phyloP scores from a whole-genome alignment of 2,329 filamentous ascomycete genomes.

The Botrytis medusae region DNA sequence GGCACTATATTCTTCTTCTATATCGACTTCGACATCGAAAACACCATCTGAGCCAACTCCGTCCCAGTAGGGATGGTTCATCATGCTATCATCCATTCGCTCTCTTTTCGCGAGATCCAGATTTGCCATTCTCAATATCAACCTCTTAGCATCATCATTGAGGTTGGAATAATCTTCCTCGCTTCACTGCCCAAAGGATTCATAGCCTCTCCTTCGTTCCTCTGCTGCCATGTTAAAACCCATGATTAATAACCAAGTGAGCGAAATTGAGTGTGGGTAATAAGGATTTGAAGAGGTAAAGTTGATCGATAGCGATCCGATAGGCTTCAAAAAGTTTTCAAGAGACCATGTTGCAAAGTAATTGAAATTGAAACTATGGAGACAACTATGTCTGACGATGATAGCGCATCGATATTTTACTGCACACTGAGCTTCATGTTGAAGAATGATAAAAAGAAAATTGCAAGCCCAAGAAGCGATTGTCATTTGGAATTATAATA shows the following conservation, averaged over 20 bases:
- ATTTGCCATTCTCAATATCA: slow-evolving; percentile 39
- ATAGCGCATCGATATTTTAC: background rate
- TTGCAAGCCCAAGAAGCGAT: background rate
- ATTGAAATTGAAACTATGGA: background rate
- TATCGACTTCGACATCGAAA: background rate
- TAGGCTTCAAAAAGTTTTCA: no score
- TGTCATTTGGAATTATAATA: background rate
- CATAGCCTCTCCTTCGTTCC: background rate
- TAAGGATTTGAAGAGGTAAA: no score
- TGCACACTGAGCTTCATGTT: background rate
- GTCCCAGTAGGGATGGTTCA: slow-evolving; percentile 23
- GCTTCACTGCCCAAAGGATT: slow-evolving; percentile 35
- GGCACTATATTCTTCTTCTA: background rate
- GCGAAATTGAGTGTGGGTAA: no score
- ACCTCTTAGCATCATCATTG: slow-evolving; percentile 35
- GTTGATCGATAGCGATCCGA: no score
- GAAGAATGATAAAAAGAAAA: background rate
- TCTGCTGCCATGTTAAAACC: background rate
- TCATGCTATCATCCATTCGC: slow-evolving; percentile 24
- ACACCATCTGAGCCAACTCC: slow-evolving; percentile 6
- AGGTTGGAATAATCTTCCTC: slow-evolving; percentile 38
- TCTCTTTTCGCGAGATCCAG: slow-evolving; percentile 38
- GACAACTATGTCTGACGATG: background rate
- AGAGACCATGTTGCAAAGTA: background rate
- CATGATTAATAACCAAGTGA: background rate